These are phyloP conservation scores for Trichopus zeylanicus DNA, from an alignment of 116 monocot genomes.

Conservation along the genomic window DNA sequence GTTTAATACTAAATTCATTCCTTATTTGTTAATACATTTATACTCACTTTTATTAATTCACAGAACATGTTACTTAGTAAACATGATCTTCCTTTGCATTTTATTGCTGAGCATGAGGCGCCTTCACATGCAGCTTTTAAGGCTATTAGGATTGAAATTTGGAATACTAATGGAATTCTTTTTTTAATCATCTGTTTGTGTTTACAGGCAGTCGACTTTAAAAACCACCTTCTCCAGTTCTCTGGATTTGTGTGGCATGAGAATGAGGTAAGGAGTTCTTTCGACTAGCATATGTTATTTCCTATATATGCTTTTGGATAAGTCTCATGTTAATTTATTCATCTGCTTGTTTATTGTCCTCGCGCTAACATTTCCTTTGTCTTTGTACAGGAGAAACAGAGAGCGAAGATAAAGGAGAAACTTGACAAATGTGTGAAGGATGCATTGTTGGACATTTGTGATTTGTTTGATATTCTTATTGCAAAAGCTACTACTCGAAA, in stretches of 20 bases:
- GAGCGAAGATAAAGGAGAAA: constrained; percentile 67
- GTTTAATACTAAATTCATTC: no score
- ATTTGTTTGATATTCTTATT: constrained; percentile 48
- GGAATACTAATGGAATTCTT: no score
- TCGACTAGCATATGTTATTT: no score
- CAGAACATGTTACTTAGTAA: no score
- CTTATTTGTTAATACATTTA: no score
- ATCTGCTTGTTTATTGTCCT: background rate
- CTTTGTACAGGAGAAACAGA: constrained; percentile 52
- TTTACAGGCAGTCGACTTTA: constrained; percentile 70
- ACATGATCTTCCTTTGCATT: no score
- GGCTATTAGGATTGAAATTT: no score
- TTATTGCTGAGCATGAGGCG: no score
- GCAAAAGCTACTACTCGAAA: constrained; percentile 42
- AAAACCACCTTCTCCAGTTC: constrained; percentile 77
- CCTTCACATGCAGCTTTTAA: no score
- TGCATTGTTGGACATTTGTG: constrained; percentile 49
- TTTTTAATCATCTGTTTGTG: no score
- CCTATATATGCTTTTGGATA: background rate
- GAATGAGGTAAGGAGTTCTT: constrained; percentile 74
- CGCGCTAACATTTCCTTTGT: constrained; percentile 5
- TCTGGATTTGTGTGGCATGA: constrained; percentile 99
- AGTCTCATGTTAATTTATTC: background rate
- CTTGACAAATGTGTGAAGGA: constrained; percentile 80
- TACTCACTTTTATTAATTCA: no score